Evolutionary conservation across 345 rosid species (phyloP), one percentile per base, ranked within the genome.

Genomic region (Excoecaria agallocha): DNA sequence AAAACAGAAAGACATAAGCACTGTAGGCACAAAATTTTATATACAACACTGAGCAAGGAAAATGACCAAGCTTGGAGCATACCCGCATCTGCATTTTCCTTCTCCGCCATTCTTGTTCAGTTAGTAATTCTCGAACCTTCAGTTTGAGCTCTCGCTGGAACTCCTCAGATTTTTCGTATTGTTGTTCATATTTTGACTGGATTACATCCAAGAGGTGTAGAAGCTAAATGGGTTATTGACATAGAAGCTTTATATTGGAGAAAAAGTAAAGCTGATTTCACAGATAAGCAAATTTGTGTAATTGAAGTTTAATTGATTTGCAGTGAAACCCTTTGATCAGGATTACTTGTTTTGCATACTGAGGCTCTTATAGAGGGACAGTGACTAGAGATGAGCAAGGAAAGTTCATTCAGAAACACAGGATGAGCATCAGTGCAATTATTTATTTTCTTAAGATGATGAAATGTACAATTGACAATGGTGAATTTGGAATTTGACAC

Each of bases 41-140:
- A 3, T 8, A 74, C 10, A 74, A 54, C 65, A 73, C 45, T 43
- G 11, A 56, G 49, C 61, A 76, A 51, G 39, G 17, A 77, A 77
- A 68, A 25, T 59, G 41, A 77, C 67, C n/a, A 20, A 74, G 76
- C 57, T 58, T 81, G 77, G 45, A 79, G 41, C 71, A 74, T 87
- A 95, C 99, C 87, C 99, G 88, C 94, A 91, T 93, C 80, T 87
- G 91, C 99, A 95, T 95, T 84, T 95, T 95, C 81, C 99, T 89
- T 76, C 97, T 82, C 59, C 99, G 86, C 99, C 99, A 95, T 82
- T 93, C 99, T 82, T 93, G 99, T n/a, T 91, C 92, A 37, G 97
- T 95, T 75, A 95, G 84, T 82, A 93, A 82, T 85, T 93, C 96
- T 71, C 91, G 85, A 70, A 93, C 98, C 83, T 95, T 95, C 83